phyloP scores from a whole-genome alignment of 352 stramenopile species.

The Phytophthora sp. region DNA sequence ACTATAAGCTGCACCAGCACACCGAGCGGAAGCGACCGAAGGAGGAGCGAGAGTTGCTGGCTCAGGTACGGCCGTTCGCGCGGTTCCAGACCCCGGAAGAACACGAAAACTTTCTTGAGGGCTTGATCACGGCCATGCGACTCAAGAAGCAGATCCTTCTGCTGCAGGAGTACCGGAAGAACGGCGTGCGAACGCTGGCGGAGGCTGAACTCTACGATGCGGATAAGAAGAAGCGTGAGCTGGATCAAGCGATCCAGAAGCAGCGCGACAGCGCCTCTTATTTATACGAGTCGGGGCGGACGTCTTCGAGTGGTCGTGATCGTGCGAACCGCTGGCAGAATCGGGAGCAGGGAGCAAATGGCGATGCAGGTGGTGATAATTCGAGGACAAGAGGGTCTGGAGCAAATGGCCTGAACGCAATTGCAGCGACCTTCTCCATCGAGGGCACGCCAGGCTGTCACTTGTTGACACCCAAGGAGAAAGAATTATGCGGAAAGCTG shows the following conservation, averaged over 20 bases:
- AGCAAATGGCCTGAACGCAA: conserved; percentile 29
- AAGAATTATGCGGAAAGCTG: conserved; percentile 89
- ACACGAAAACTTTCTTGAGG: conserved; percentile 93
- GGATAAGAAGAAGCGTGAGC: conserved; percentile 93
- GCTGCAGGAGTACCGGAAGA: conserved; percentile 96
- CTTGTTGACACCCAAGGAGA: conserved; percentile 91
- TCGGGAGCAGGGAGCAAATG: conserved; percentile 52
- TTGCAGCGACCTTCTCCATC: conserved; percentile 69
- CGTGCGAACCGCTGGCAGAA: conserved; percentile 75
- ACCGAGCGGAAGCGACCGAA: conserved; percentile 90
- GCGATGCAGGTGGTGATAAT: conserved; percentile 26
- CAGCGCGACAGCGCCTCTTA: conserved; percentile 88
- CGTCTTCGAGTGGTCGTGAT: conserved; percentile 58
- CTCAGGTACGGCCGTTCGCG: conserved; percentile 95
- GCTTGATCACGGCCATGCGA: conserved; percentile 90
- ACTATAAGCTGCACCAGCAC: conserved; percentile 95
- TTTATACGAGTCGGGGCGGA: conserved; percentile 80
- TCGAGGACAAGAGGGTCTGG: conserved; percentile 37
- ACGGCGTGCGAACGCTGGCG: conserved; percentile 93
- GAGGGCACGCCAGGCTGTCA: conserved; percentile 85
- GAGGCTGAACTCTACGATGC: conserved; percentile 96
- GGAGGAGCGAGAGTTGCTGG: conserved; percentile 95
- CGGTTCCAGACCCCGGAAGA: conserved; percentile 94
- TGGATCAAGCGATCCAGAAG: conserved; percentile 90
- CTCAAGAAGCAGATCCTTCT: conserved; percentile 96